Evolutionary conservation across 78 protist genomes (phyloP), one percentile per base, ranked within the genome.

Genomic region (Dictyostelium purpureum): DNA sequence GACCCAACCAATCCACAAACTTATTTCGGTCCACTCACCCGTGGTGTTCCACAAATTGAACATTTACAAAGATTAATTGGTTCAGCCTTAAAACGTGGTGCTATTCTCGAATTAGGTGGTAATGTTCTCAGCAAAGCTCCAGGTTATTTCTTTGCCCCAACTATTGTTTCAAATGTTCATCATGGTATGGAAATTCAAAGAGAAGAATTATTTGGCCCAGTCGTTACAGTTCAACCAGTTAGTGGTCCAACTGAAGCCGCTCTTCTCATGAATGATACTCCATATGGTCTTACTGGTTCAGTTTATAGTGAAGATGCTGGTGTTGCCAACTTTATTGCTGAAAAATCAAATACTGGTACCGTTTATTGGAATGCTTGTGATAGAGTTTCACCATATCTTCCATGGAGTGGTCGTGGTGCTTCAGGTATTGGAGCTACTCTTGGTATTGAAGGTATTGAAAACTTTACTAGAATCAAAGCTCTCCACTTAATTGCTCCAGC

Each of bases 311-410:
- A 61, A 28, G 38, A 28, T 21, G 10, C 14, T 2, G 38, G 33
- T 1, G 87, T 70, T 45, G 94, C 94, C 52, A 63, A 79, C 59
- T 81, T 28, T 43, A 37, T 90, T 54, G 38, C 66, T 26, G 59
- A 73, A 3, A 35, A 59, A 47, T 43, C 77, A 45, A 90, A 81
- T 76, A 81, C 87, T 52, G 94, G 94, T 65, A 90, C 94, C 33
- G 89, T 81, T 38, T 90, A 90, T 56, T 90, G 94, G 94, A 90
- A 90, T 54, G 88, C 94, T 12, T 90, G 94, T 28, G 94, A 90
- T 28, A 67, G 94, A 33, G 89, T 90, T 2, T 79, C 89, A 3
- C 88, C 94, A 57, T 90, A 74, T 42, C 75, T 81, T 18, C 94
- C 94, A 77, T 90, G 94, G 94, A 57, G 57, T 47, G 94, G 94